Percentiles rank a stretch among this genome's conserved stretches.
phyloP scores from a whole-genome alignment of 495 filamentous ascomycete genomes.

The Talaromyces thailandensis region DNA sequence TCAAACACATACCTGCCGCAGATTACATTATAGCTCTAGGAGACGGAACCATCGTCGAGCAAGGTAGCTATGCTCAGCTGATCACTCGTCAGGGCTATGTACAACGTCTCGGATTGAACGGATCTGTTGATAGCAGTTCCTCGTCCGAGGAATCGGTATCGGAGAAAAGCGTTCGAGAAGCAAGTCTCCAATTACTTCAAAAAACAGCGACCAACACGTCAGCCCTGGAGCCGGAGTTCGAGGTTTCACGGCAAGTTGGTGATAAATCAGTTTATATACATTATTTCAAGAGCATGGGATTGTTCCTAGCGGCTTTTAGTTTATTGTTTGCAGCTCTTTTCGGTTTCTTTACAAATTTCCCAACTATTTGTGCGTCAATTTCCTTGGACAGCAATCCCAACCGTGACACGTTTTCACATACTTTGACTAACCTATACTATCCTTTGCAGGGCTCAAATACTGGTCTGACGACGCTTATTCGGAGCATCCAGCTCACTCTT shows the following conservation, averaged over 20 bases:
- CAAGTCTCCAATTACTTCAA: neutral
- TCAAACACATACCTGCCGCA: constrained; percentile 24
- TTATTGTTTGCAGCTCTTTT: constrained; percentile 15
- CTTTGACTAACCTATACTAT: neutral
- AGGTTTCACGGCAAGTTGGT: constrained; percentile 7
- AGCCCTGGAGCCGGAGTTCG: constrained; percentile 6
- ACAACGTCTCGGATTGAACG: constrained; percentile 6
- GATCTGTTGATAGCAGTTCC: neutral
- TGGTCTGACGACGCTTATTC: constrained; percentile 24
- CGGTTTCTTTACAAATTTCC: constrained; percentile 27
- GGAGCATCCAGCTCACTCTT: constrained; percentile 15
- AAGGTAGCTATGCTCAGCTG: constrained; percentile 31
- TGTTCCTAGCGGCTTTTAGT: constrained; percentile 4
- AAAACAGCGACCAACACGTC: neutral
- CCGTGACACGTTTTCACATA: neutral
- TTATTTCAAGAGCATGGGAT: constrained; percentile 30
- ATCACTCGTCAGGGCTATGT: constrained; percentile 21
- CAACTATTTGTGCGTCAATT: constrained; percentile 15
- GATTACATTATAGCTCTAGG: constrained; percentile 37
- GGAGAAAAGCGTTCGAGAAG: neutral
- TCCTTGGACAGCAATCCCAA: neutral
- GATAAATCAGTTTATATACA: constrained; percentile 22
- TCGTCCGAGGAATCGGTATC: neutral
- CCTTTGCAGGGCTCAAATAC: constrained; percentile 20
- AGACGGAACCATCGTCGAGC: constrained; percentile 29